Percentiles rank a stretch among this genome's conserved stretches.
These are phyloP conservation scores for Pyrenophora teres DNA, from an alignment of 2,329 filamentous ascomycete species.

Conservation along the genomic window DNA sequence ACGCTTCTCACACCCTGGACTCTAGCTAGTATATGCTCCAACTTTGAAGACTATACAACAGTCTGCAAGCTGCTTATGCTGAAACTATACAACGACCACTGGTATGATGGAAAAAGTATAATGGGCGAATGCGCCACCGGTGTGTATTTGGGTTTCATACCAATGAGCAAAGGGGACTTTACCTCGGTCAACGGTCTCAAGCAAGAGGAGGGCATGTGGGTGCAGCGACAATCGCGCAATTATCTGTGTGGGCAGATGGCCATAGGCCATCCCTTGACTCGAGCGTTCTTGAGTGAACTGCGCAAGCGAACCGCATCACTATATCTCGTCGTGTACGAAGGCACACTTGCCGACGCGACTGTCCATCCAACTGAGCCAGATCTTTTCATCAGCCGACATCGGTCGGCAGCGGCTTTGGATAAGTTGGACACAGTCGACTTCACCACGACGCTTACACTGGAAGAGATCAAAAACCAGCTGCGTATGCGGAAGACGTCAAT, in stretches of 20 bases:
- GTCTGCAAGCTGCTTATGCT: constrained; percentile 38
- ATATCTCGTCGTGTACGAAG: constrained; percentile 35
- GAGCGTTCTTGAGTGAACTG: constrained; percentile 28
- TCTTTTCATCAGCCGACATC: constrained; percentile 30
- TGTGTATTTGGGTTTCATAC: constrained; percentile 35
- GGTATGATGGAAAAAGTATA: constrained; percentile 27
- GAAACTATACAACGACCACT: constrained; percentile 32
- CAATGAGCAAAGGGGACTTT: constrained; percentile 29
- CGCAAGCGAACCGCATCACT: constrained; percentile 24
- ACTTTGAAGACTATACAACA: constrained; percentile 37
- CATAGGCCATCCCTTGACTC: constrained; percentile 27
- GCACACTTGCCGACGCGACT: constrained; percentile 30
- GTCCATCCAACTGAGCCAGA: constrained; percentile 33
- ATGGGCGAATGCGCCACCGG: constrained; percentile 28
- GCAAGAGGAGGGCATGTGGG: constrained; percentile 13
- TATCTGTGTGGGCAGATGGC: constrained; percentile 41
- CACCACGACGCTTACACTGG: constrained; percentile 26
- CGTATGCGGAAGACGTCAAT: constrained; percentile 28
- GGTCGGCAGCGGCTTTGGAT: constrained; percentile 18
- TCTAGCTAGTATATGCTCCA: constrained; percentile 35
- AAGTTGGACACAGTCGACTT: constrained; percentile 18
- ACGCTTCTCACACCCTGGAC: constrained; percentile 32
- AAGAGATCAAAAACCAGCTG: constrained; percentile 37
- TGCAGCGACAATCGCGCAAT: constrained; percentile 29
- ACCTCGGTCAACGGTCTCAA: background rate